phyloP scores from a whole-genome alignment of 108 stramenopile species.

The Nitzschia inconspicua region DNA sequence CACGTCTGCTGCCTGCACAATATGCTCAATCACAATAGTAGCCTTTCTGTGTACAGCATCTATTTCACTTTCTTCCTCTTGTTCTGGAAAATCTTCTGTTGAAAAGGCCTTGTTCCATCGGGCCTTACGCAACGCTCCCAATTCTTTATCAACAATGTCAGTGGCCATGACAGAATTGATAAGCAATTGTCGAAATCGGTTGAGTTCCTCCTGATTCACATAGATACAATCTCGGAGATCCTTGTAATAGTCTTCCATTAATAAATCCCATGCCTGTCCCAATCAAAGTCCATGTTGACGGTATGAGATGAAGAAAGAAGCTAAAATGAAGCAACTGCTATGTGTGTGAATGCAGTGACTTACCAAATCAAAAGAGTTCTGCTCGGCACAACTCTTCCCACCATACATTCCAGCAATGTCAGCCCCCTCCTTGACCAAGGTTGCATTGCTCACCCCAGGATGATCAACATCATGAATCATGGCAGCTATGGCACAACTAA shows the following conservation, averaged over 20 bases:
- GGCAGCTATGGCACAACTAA: constrained; percentile 13
- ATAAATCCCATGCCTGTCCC: neutral
- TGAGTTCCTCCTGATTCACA: neutral
- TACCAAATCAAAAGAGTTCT: constrained; percentile 16
- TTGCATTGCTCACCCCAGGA: constrained; percentile 41
- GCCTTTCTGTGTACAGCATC: constrained; percentile 1
- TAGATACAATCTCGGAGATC: constrained; percentile 5
- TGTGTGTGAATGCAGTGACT: constrained; percentile 16
- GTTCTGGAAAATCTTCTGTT: neutral
- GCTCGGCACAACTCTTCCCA: constrained; percentile 16
- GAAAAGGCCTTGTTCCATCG: constrained; percentile 13
- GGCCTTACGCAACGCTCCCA: neutral
- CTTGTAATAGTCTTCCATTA: neutral
- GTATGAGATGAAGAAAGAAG: neutral
- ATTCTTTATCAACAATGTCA: constrained; percentile 8
- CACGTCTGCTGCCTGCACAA: constrained; percentile 37
- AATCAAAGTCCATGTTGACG: neutral
- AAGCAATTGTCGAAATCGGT: constrained; percentile 10
- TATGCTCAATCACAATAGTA: constrained; percentile 31
- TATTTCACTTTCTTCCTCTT: neutral
- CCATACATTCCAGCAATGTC: constrained; percentile 42
- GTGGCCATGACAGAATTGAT: constrained; percentile 8
- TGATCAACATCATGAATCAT: constrained; percentile 29
- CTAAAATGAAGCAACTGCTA: neutral
- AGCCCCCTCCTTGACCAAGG: constrained; percentile 43